Evolutionary conservation across 2,329 filamentous ascomycete genomes (phyloP).

Genomic region (Sclerotinia nivalis): DNA sequence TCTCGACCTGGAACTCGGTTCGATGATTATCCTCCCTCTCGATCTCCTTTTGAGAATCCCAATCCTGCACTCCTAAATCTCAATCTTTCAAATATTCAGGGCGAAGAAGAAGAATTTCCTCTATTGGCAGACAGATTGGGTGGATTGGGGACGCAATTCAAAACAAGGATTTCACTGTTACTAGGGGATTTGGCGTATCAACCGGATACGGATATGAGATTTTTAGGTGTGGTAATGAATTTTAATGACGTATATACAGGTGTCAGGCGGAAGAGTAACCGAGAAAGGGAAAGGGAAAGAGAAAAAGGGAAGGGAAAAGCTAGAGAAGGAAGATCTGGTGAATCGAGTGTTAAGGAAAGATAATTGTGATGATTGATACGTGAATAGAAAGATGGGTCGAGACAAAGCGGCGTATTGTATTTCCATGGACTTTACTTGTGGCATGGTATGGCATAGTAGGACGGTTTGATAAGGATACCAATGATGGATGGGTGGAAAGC

Average conservation of each 20-base stretch:
- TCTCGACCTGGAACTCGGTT: constrained; percentile 37
- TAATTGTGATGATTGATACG: not conserved
- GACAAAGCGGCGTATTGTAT: constrained; percentile 7
- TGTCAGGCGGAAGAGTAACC: constrained; percentile 44
- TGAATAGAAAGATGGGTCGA: not conserved
- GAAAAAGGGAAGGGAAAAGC: constrained; percentile 13
- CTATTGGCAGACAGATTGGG: constrained; percentile 72
- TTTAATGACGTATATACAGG: constrained; percentile 97
- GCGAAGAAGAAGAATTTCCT: constrained; percentile 59
- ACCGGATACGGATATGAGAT: constrained; percentile 91
- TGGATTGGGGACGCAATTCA: constrained; percentile 74
- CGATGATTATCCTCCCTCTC: constrained; percentile 31
- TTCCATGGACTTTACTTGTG: constrained; percentile 1
- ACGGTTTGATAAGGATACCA: constrained; percentile 13
- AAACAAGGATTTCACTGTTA: constrained; percentile 72
- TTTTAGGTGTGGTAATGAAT: constrained; percentile 96
- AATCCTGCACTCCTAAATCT: constrained; percentile 39
- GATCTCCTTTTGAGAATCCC: constrained; percentile 26
- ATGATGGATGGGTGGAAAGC: constrained; percentile 2
- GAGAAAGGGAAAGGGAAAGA: constrained; percentile 3
- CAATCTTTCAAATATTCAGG: constrained; percentile 42
- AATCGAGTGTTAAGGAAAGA: constrained; percentile 8
- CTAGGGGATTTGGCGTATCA: constrained; percentile 91
- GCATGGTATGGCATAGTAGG: constrained; percentile 4
- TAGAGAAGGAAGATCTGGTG: constrained; percentile 2